Percentiles rank a stretch among this genome's conserved stretches.
phyloP scores from a whole-genome alignment of 108 stramenopile species.

The Cyclotella sp. region DNA sequence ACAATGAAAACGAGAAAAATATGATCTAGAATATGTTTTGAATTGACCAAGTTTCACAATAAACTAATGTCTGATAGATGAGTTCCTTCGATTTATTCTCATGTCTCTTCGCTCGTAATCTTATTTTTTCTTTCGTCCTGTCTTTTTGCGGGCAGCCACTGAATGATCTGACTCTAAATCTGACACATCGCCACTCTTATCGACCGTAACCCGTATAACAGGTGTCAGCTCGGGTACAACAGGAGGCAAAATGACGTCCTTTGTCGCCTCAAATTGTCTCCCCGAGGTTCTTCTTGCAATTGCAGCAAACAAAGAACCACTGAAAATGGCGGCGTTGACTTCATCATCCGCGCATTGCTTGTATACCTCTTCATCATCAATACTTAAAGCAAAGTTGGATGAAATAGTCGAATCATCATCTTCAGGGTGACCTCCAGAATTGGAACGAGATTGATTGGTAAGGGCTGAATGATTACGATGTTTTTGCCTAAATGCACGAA shows the following conservation, averaged over 20 bases:
- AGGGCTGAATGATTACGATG: constrained; percentile 30
- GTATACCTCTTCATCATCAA: constrained; percentile 48
- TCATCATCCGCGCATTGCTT: constrained; percentile 22
- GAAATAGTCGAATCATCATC: constrained; percentile 42
- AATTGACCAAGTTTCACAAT: too few species aligned
- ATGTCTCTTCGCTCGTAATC: too few species aligned
- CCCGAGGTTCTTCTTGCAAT: constrained; percentile 12
- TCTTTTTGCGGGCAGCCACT: background rate
- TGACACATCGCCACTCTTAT: constrained; percentile 34
- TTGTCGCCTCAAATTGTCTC: constrained; percentile 5
- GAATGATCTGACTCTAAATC: constrained; percentile 44
- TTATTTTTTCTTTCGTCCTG: constrained; percentile 14
- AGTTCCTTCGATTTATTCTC: too few species aligned
- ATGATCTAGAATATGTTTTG: constrained; percentile 17
- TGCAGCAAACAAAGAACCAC: constrained; percentile 32
- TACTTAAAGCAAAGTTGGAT: constrained; percentile 26
- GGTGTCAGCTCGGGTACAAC: background rate
- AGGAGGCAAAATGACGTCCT: constrained; percentile 27
- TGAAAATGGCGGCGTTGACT: constrained; percentile 27
- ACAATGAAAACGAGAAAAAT: constrained; percentile 22
- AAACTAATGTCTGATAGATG: background rate
- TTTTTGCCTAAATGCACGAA: constrained; percentile 42
- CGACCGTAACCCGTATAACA: constrained; percentile 4
- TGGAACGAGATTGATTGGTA: constrained; percentile 12
- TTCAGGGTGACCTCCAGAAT: constrained; percentile 3